phyloP scores from a whole-genome alignment of 2,329 filamentous ascomycete species.

The Sporothrix schenckii region DNA sequence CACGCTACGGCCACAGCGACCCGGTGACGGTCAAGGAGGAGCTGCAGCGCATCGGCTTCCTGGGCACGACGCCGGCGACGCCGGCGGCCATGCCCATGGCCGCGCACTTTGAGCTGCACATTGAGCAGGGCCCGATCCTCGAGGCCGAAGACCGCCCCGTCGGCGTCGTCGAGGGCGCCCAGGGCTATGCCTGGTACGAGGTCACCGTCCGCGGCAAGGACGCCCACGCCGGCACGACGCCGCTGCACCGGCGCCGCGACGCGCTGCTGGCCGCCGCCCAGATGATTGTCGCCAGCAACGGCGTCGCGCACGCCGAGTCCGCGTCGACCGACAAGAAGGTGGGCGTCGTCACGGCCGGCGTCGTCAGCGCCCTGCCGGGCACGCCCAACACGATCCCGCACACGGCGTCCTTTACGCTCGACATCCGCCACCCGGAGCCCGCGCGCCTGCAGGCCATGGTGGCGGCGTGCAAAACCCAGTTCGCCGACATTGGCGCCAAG shows the following conservation, averaged over 20 bases:
- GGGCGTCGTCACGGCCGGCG: conserved; percentile 42
- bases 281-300: conserved; percentile 43
- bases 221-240: conserved; percentile 74
- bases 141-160: conserved; percentile 65
- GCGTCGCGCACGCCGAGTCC: conserved; percentile 36
- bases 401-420: conserved; percentile 66
- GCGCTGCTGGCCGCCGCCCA: conserved; percentile 42
- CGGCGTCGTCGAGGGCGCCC: conserved; percentile 71
- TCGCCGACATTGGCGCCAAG: conserved; percentile 58
- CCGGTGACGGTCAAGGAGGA: conserved; percentile 67
- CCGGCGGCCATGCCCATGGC: conserved; percentile 66
- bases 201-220: conserved; percentile 68
- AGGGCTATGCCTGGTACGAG: conserved; percentile 74
- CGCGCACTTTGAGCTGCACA: conserved; percentile 82
- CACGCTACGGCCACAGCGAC: conserved; percentile 42
- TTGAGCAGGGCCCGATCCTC: conserved; percentile 79
- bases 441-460: conserved; percentile 51
- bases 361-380: conserved; percentile 45
- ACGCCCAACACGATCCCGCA: conserved; percentile 75
- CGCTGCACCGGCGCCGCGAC: conserved; percentile 44
- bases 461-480: conserved; percentile 42
- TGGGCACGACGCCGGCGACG: conserved; percentile 62
- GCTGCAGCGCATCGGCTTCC: conserved; percentile 70
- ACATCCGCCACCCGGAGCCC: conserved; percentile 62
- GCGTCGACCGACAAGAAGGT: neutral